Evolutionary conservation across 768 basidiomycete species (phyloP).

Genomic region (Xerocomellus intermedius): DNA sequence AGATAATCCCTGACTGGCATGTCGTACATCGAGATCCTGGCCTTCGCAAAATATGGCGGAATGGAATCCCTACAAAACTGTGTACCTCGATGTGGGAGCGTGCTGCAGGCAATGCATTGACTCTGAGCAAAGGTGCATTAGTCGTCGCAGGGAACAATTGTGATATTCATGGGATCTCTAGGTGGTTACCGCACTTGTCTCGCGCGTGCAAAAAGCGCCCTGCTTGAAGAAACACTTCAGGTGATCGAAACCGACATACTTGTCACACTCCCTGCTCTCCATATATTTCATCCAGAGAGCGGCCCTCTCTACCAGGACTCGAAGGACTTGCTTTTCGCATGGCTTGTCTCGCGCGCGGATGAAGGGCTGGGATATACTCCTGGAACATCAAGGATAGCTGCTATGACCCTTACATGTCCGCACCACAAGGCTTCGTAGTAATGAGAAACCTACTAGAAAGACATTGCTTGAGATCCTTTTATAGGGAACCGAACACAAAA

Average conservation of each 20-base stretch:
- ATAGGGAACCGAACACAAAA: slow-evolving; percentile 62
- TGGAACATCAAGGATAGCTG: slow-evolving; percentile 74
- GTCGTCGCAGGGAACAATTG: slow-evolving; percentile 1
- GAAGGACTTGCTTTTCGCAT: slow-evolving; percentile 81
- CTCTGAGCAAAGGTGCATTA: slow-evolving; percentile 71
- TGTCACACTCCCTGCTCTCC: slow-evolving; percentile 70
- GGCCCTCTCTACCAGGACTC: slow-evolving; percentile 83
- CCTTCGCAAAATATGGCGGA: slow-evolving; percentile 81
- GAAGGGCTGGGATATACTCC: slow-evolving; percentile 74
- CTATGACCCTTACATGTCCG: slow-evolving; percentile 81
- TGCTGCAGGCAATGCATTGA: slow-evolving; percentile 81
- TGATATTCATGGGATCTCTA: slow-evolving; percentile 8
- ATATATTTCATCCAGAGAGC: slow-evolving; percentile 72
- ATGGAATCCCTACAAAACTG: slow-evolving; percentile 79
- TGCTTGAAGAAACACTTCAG: slow-evolving; percentile 53
- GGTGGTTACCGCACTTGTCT: slow-evolving; percentile 73
- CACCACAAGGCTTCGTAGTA: slow-evolving; percentile 71
- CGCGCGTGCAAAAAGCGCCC: slow-evolving; percentile 69
- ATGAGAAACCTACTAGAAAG: slow-evolving; percentile 85
- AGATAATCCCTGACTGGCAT: slow-evolving; percentile 82
- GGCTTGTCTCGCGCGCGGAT: slow-evolving; percentile 83
- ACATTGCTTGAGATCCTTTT: slow-evolving; percentile 84
- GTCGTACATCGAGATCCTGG: slow-evolving; percentile 62
- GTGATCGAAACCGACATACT: slow-evolving; percentile 74
- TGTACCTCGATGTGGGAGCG: slow-evolving; percentile 81